phyloP scores from a whole-genome alignment of 768 basidiomycete species.

The Calocybe indica region DNA sequence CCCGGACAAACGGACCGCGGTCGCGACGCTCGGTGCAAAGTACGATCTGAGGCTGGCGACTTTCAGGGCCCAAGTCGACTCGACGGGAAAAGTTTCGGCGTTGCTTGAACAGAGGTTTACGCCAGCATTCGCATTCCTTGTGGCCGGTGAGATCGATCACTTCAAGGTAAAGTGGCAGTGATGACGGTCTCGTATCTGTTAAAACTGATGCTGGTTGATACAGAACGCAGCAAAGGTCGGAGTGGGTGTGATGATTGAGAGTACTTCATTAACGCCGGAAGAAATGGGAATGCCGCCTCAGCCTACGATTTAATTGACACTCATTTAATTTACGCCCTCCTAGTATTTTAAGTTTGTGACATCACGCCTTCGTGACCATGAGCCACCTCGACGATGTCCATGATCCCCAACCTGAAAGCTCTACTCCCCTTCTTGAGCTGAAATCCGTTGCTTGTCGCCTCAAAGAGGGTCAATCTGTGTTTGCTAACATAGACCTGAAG shows the following conservation, averaged over 20 bases:
- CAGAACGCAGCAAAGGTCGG: conserved; percentile 94
- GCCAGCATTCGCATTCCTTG: conserved; percentile 89
- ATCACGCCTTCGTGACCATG: background rate
- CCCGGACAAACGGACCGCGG: conserved; percentile 78
- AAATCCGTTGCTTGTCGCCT: conserved; percentile 47
- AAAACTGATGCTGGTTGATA: conserved; percentile 1
- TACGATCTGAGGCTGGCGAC: conserved; percentile 93
- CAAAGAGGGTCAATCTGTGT: conserved; percentile 42
- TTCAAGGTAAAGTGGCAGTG: conserved; percentile 63
- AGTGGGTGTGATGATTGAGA: conserved; percentile 97
- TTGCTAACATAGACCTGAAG: conserved; percentile 53
- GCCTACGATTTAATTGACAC: conserved; percentile 24
- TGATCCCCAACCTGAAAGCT: too few species aligned
- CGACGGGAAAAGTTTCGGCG: conserved; percentile 92
- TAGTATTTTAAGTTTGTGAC: background rate
- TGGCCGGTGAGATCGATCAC: conserved; percentile 98
- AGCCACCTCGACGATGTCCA: background rate
- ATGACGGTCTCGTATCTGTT: conserved; percentile 2
- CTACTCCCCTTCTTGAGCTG: conserved; percentile 32
- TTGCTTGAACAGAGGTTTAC: conserved; percentile 94
- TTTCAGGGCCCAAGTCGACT: conserved; percentile 93
- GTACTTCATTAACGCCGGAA: conserved; percentile 71
- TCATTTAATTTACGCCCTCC: conserved; percentile 1
- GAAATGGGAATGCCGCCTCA: conserved; percentile 70
- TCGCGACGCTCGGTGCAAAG: conserved; percentile 92